Evolutionary conservation across 140 eudicot species (phyloP).

Genomic region (Flaveria floridana): DNA sequence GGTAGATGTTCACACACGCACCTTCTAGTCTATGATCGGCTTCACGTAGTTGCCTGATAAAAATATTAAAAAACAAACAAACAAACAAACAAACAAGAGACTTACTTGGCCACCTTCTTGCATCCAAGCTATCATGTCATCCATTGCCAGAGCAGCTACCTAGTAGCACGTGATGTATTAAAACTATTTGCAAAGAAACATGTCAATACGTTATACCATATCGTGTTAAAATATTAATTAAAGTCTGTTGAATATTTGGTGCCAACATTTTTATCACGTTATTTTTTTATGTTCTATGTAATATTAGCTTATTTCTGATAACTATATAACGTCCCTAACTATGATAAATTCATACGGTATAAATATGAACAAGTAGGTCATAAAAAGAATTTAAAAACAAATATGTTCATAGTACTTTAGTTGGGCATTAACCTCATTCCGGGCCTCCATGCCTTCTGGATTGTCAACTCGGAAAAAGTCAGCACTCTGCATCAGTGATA

Average conservation of each 20-base stretch:
- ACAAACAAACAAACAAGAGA: not conserved
- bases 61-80: not conserved
- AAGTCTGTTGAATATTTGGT: not conserved
- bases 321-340: not conserved
- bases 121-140: slow-evolving; percentile 98
- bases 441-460: slow-evolving; percentile 97
- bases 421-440: slow-evolving; percentile 76
- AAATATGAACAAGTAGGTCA: not conserved
- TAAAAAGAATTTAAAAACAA: not conserved
- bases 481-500: slow-evolving; percentile 62
- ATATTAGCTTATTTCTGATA: not conserved
- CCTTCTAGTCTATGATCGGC: not conserved
- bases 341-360: slow-evolving; percentile 4
- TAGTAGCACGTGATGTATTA: slow-evolving; percentile 78
- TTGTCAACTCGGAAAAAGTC: slow-evolving; percentile 97
- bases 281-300: not conserved
- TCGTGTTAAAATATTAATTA: slow-evolving; percentile 2
- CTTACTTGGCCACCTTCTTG: slow-evolving; percentile 99
- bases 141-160: slow-evolving; percentile 99
- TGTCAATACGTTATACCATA: slow-evolving; percentile 44
- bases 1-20: not conserved
- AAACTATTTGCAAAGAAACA: slow-evolving; percentile 65
- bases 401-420: not conserved
- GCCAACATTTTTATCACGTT: not conserved
- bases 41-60: not conserved